phyloP scores from a whole-genome alignment of 2,329 filamentous ascomycete genomes.

The Pseudogymnoascus sp. region DNA sequence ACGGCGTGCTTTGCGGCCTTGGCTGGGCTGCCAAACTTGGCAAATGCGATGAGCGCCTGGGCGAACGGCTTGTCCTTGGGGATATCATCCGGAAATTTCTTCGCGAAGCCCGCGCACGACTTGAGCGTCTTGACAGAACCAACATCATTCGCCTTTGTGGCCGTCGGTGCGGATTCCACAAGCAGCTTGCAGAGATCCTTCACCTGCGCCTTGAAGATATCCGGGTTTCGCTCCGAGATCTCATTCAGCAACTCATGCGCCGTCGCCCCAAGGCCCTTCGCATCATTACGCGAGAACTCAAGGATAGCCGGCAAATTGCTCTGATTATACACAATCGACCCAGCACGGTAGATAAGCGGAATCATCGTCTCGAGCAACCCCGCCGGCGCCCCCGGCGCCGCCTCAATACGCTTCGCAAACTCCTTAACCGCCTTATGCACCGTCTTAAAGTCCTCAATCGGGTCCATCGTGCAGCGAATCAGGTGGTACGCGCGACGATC shows the following conservation, averaged over 20 bases:
- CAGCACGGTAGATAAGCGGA: constrained; percentile 74
- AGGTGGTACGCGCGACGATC: constrained; percentile 87
- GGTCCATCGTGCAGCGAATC: constrained; percentile 73
- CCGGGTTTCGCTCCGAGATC: constrained; percentile 81
- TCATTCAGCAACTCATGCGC: constrained; percentile 88
- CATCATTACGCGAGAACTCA: constrained; percentile 75
- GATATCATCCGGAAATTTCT: constrained; percentile 76
- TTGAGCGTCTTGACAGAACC: constrained; percentile 84
- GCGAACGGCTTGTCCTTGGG: constrained; percentile 72
- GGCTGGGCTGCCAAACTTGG: constrained; percentile 70
- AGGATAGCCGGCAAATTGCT: constrained; percentile 90
- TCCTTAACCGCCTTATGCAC: constrained; percentile 87
- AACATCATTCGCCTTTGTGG: constrained; percentile 57
- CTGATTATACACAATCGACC: constrained; percentile 82
- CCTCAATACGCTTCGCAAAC: constrained; percentile 70
- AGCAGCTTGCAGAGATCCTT: constrained; percentile 84
- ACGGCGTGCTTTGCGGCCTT: constrained; percentile 89
- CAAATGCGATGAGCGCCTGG: constrained; percentile 74
- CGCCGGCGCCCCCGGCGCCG: constrained; percentile 48
- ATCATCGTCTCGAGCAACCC: constrained; percentile 69
- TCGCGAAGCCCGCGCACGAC: constrained; percentile 85
- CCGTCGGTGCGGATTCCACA: constrained; percentile 67
- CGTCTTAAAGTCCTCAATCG: constrained; percentile 85
- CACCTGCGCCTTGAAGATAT: constrained; percentile 86
- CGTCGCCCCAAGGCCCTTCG: constrained; percentile 64